Conservation (phyloP, 2,329 filamentous ascomycete genomes). For the Ophiocordyceps camponoti-saundersi region DNA sequence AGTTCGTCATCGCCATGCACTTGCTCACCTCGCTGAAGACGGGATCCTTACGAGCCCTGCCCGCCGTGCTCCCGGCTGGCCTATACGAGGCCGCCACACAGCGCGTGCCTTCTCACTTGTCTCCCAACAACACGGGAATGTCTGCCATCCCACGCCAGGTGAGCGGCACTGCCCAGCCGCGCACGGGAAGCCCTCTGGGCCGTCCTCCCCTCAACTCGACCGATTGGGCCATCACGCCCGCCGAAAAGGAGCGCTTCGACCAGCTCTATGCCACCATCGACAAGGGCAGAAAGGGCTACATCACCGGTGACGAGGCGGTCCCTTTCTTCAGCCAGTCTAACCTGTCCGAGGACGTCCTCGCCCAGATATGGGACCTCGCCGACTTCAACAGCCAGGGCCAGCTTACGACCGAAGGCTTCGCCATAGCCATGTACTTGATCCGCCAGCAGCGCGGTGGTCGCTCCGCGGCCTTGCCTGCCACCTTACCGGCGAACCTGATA, state of each 20-base stretch:
- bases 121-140: conserved; percentile 33
- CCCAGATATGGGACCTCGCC: conserved; percentile 92
- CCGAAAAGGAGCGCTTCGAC: conserved; percentile 80
- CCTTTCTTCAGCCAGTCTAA: conserved; percentile 86
- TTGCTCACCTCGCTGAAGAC: conserved; percentile 82
- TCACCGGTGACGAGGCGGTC: conserved; percentile 89
- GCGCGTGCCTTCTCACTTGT: conserved; percentile 33
- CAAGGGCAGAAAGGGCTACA: conserved; percentile 61
- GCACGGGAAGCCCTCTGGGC: conserved; percentile 42
- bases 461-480: conserved; percentile 46
- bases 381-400: conserved; percentile 85
- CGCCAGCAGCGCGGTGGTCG: conserved; percentile 68
- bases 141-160: conserved; percentile 69
- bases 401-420: conserved; percentile 78
- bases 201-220: conserved; percentile 24
- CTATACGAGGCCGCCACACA: conserved; percentile 82
- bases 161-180: conserved; percentile 49
- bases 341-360: conserved; percentile 72
- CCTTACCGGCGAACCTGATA: conserved; percentile 65
- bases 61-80: conserved; percentile 63
- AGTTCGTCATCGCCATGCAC: conserved; percentile 98
- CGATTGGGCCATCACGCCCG: conserved; percentile 70
- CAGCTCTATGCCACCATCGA: conserved; percentile 73
- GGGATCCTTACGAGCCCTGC: conserved; percentile 62
- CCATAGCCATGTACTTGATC: conserved; percentile 94